Conservation (phyloP, 805 yeast species). For the Starmerella bombi region DNA sequence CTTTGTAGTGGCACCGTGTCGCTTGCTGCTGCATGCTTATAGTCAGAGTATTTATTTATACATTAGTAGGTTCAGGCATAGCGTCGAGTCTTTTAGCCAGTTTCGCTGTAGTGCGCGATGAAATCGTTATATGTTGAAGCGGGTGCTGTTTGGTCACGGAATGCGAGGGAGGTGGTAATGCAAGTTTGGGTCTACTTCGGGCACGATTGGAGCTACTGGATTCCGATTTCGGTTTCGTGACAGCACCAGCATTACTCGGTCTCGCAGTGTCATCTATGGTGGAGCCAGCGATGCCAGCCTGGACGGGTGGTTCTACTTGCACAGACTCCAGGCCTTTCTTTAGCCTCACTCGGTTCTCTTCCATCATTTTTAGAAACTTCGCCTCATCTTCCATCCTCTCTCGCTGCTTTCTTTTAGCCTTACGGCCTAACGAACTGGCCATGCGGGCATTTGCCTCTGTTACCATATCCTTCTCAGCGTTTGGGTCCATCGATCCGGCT, state of each 20-base stretch:
- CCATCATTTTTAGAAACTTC: conserved; percentile 23
- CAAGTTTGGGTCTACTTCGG: conserved; percentile 7
- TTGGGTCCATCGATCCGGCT: conserved; percentile 43
- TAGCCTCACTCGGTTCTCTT: neutral
- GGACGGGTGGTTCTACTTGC: neutral
- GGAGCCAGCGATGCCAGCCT: no score
- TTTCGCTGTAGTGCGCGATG: neutral
- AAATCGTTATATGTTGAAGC: neutral
- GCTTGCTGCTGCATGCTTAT: no score
- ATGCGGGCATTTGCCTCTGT: conserved; percentile 89
- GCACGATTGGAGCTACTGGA: no score
- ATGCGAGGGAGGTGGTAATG: neutral
- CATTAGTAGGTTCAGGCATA: neutral
- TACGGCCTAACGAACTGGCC: conserved; percentile 86
- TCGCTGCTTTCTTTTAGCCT: conserved; percentile 79
- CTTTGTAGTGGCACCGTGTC: neutral
- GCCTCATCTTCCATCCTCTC: conserved; percentile 75
- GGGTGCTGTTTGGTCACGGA: neutral
- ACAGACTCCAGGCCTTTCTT: neutral
- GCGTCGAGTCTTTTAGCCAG: neutral
- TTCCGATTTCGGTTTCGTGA: no score
- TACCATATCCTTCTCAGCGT: conserved; percentile 81
- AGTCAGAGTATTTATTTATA: no score
- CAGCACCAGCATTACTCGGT: neutral
- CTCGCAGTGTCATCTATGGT: neutral